Base-by-base conservation (phyloP, 2,329 filamentous ascomycete species). In the Colletotrichum sp. region DNA sequence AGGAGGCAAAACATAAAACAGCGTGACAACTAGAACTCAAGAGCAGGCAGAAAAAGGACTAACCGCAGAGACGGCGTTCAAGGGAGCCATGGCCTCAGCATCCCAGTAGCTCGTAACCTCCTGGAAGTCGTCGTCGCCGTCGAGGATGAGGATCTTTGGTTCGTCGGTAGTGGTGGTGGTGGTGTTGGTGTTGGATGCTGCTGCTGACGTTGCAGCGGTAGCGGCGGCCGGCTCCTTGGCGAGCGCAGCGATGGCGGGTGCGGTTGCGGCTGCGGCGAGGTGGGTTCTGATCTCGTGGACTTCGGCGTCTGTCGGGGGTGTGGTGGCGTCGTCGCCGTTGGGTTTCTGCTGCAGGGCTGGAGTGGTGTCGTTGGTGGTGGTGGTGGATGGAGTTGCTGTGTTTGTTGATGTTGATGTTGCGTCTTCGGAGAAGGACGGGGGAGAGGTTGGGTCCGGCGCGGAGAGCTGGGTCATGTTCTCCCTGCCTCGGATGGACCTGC, bases 91-190 rank as follows among this genome's bases (percentile, higher is more conserved):
- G 78, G 87, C 89, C 75, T 86, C 83, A 60, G 88, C 86, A 85
- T 92, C 89, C 86, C 91, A 92, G 82, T 92, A 92, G 68, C 87
- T 84, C 57, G 90, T 89, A 57, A 84, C 85, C 77, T 85, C 81
- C 67, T 83, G 79, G 16, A 28, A 32, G 43, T 73, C 59, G 57
- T 74, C 67, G 72, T 73, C 57, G 55, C 70, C 67, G 60, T 71
- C 68, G 21, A 75, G 69, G 63, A 75, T 68, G 12, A 75, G 55
- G 52, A 72, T 18, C 21, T 63, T 63, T 28, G 61, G 10, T 55
- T 65, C 48, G 68, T 30, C 36, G 65, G 18, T 18, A 4, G 16
- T 39, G 9, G 39, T 12, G 18, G 39, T 43, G 66, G 43, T 71
- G 70, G 77, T 66, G 60, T 74, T 71, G 65, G 39, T 60, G 52